phyloP scores from a whole-genome alignment of 306 rosid species.

The Vigna mungo region DNA sequence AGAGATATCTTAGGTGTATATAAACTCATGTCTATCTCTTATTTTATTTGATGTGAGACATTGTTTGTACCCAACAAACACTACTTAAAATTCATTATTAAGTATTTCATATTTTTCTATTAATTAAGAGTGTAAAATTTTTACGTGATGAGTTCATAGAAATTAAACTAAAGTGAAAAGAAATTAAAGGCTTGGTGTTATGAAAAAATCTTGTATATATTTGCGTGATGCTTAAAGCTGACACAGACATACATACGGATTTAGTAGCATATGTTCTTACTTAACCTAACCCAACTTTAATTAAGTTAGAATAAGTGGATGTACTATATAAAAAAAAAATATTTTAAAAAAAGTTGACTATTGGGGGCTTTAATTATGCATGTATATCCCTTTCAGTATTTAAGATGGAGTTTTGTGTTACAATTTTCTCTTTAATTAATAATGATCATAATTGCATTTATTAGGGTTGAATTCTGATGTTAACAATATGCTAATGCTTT shows the following conservation, averaged over 20 bases:
- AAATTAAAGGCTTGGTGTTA: neutral
- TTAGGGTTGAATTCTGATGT: constrained; percentile 1
- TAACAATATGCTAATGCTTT: constrained; percentile 4
- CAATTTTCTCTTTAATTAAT: neutral
- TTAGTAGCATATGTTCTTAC: constrained; percentile 14
- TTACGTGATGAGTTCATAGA: no score
- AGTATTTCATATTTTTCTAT: no score
- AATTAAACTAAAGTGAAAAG: no score
- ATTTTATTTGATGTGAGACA: no score
- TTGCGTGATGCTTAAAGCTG: constrained; percentile 41
- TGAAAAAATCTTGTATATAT: neutral
- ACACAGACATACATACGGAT: neutral
- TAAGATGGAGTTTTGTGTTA: constrained; percentile 2
- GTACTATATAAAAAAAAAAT: neutral
- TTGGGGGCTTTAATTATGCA: neutral
- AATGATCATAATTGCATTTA: constrained; percentile 1
- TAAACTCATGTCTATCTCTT: no score
- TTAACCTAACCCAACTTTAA: constrained; percentile 7
- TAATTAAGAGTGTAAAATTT: no score
- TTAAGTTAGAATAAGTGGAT: constrained; percentile 5
- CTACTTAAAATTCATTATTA: no score
- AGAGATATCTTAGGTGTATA: no score
- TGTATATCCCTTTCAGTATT: constrained; percentile 4
- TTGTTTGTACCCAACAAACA: no score
- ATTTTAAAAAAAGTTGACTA: neutral